A percentile compares a stretch with the other conserved stretches of the same genome.
Evolutionary conservation across 768 basidiomycete genomes (phyloP).

Genomic region (Tulasnella sp.): DNA sequence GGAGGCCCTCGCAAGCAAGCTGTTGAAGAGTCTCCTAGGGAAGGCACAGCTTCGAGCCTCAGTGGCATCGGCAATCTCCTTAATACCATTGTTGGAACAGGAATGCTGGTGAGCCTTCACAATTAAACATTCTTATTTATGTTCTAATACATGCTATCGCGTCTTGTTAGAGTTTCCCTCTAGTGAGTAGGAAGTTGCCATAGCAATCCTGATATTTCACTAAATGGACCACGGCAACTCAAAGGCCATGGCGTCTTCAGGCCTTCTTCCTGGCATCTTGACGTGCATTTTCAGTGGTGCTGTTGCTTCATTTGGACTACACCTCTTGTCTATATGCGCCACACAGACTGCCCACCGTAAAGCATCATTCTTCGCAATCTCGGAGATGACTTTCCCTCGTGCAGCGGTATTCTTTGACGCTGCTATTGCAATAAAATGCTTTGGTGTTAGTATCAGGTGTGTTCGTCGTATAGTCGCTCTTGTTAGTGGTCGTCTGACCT

Average conservation of each 20-base stretch:
- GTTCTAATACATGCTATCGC: too few relatives aligned
- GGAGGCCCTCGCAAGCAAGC: constrained; percentile 26
- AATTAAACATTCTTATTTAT: too few relatives aligned
- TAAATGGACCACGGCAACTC: background rate
- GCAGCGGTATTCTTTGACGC: constrained; percentile 84
- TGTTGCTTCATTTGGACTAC: constrained; percentile 75
- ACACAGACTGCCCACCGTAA: constrained; percentile 58
- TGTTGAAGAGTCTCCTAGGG: constrained; percentile 23
- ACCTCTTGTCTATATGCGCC: constrained; percentile 78
- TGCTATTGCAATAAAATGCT: constrained; percentile 93
- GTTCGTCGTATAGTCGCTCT: constrained; percentile 20
- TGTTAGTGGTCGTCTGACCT: background rate
- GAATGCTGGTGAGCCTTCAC: constrained; percentile 44
- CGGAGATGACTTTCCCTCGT: constrained; percentile 78
- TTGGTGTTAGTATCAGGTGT: constrained; percentile 88
- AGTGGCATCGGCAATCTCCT: constrained; percentile 69
- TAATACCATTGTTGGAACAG: constrained; percentile 89
- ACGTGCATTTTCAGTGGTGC: constrained; percentile 75
- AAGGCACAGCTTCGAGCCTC: constrained; percentile 57
- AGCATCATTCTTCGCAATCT: constrained; percentile 73
- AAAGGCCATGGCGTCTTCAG: constrained; percentile 83
- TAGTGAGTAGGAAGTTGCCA: constrained; percentile 41
- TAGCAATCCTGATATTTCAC: background rate
- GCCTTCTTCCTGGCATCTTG: constrained; percentile 79
- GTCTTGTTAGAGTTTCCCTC: constrained; percentile 46